Conservation (phyloP, 2,329 filamentous ascomycete genomes). For the Boeremia lycopersici region DNA sequence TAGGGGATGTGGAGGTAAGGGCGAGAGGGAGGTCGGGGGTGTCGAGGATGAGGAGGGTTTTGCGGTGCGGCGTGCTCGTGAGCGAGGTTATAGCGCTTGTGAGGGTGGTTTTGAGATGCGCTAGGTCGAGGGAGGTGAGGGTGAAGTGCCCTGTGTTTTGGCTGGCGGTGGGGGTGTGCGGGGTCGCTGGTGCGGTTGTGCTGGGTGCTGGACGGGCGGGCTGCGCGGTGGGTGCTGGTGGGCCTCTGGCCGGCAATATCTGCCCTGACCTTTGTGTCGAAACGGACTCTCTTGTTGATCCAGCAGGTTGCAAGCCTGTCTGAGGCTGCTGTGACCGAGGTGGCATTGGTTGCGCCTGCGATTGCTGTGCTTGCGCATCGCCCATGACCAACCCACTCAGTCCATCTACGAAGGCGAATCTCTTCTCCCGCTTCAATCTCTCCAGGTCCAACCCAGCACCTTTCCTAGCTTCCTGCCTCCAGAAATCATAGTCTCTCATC, state of each 20-base stretch:
- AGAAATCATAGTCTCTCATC: slow-evolving; percentile 77
- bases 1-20: slow-evolving; percentile 32
- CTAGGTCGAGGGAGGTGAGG: slow-evolving; percentile 36
- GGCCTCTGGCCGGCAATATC: slow-evolving; percentile 23
- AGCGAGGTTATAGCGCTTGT: slow-evolving; percentile 32
- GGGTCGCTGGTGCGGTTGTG: background rate
- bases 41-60: slow-evolving; percentile 53
- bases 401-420: slow-evolving; percentile 78
- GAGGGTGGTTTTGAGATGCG: slow-evolving; percentile 34
- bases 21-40: slow-evolving; percentile 52
- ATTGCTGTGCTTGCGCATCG: slow-evolving; percentile 3
- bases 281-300: no score
- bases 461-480: slow-evolving; percentile 72
- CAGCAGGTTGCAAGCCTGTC: background rate
- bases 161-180: background rate
- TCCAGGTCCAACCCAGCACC: slow-evolving; percentile 76
- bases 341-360: background rate
- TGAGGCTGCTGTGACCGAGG: slow-evolving; percentile 4
- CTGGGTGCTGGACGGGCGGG: slow-evolving; percentile 5
- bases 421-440: slow-evolving; percentile 60
- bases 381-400: slow-evolving; percentile 63
- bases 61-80: slow-evolving; percentile 18
- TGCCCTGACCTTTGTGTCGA: slow-evolving; percentile 9
- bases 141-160: slow-evolving; percentile 21
- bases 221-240: slow-evolving; percentile 10